Conservation (phyloP, 768 basidiomycete species). For the Boletellus sp. region DNA sequence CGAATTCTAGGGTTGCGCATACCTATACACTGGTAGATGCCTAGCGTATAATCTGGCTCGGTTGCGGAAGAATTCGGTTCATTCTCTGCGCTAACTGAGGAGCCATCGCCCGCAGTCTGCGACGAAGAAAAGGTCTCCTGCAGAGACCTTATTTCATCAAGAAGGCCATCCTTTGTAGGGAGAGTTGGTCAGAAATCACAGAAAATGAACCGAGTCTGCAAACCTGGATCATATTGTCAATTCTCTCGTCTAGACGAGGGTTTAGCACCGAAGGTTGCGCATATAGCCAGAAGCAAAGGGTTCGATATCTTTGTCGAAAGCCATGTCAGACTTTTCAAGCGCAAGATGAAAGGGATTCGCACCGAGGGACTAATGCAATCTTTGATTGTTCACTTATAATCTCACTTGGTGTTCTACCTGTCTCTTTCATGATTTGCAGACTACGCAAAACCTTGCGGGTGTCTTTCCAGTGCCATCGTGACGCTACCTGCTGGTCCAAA, state of each 20-base stretch:
- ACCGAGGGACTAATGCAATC: constrained; percentile 50
- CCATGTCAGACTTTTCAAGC: background rate
- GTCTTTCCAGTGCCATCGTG: constrained; percentile 95
- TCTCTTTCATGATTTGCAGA: constrained; percentile 72
- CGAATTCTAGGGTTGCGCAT: constrained; percentile 8
- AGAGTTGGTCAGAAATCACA: constrained; percentile 1
- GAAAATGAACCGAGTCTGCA: background rate
- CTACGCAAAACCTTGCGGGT: constrained; percentile 84
- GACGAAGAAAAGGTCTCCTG: constrained; percentile 23
- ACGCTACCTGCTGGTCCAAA: constrained; percentile 71
- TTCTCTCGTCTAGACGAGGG: constrained; percentile 68
- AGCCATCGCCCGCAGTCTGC: background rate
- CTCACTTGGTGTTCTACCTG: constrained; percentile 60
- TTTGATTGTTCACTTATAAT: constrained; percentile 62
- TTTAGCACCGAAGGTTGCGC: constrained; percentile 62
- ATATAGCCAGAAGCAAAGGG: constrained; percentile 89
- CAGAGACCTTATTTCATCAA: constrained; percentile 71
- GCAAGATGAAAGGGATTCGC: background rate
- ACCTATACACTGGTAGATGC: constrained; percentile 96
- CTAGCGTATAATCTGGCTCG: constrained; percentile 60
- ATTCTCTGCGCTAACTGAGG: background rate
- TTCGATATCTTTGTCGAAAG: constrained; percentile 58
- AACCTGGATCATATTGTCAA: constrained; percentile 90
- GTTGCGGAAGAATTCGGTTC: background rate
- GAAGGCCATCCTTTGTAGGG: constrained; percentile 60